Evolutionary conservation across 2,329 filamentous ascomycete species (phyloP).

Genomic region (Furcasterigmium furcatum): DNA sequence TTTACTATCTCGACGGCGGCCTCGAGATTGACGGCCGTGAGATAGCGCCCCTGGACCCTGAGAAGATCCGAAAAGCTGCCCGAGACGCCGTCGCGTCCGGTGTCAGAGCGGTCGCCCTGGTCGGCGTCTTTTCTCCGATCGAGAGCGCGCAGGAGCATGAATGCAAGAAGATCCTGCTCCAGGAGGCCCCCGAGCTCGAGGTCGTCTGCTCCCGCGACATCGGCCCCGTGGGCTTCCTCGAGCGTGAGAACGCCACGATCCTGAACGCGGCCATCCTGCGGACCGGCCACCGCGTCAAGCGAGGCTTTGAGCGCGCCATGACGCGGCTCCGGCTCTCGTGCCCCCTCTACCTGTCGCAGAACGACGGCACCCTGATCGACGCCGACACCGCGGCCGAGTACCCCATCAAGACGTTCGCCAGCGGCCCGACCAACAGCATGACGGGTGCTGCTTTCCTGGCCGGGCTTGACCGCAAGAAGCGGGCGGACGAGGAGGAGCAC

Average conservation of each 20-base stretch:
- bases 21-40: conserved; percentile 47
- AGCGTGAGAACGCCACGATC: conserved; percentile 63
- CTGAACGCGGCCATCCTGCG: conserved; percentile 59
- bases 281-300: conserved; percentile 55
- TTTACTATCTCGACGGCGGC: conserved; percentile 44
- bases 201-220: conserved; percentile 50
- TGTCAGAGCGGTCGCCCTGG: conserved; percentile 44
- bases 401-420: conserved; percentile 54
- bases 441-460: conserved; percentile 51
- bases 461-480: conserved; percentile 30
- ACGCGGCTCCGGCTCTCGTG: conserved; percentile 44
- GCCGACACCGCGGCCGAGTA: conserved; percentile 49
- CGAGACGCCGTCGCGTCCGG: conserved; percentile 34
- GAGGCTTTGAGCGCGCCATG: conserved; percentile 51
- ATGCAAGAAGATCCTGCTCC: conserved; percentile 36
- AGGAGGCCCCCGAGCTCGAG: conserved; percentile 34
- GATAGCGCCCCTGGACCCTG: conserved; percentile 41
- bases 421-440: conserved; percentile 51
- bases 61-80: conserved; percentile 25
- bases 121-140: conserved; percentile 51
- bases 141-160: conserved; percentile 49
- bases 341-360: conserved; percentile 59
- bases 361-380: conserved; percentile 59
- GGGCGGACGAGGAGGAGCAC: conserved; percentile 13
- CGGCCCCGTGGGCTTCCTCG: conserved; percentile 52